Evolutionary conservation across 495 filamentous ascomycete species (phyloP).

Genomic region (Trichoderma parareesei): DNA sequence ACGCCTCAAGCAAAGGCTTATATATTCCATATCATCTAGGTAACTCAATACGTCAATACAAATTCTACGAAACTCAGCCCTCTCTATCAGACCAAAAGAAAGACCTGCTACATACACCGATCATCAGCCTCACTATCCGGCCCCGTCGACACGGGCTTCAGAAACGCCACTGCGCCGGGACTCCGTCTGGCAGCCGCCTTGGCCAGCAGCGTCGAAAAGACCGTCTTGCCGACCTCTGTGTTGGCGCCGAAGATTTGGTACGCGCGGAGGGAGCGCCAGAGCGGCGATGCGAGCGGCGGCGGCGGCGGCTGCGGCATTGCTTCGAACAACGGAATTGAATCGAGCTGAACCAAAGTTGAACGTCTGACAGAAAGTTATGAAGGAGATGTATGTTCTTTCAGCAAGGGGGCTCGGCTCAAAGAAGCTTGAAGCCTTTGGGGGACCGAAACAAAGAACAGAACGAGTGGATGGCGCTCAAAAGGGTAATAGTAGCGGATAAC

Average conservation of each 20-base stretch:
- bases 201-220: conserved; percentile 62
- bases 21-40: background rate
- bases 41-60: background rate
- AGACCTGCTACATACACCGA: conserved; percentile 33
- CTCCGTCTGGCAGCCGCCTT: conserved; percentile 38
- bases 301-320: conserved; percentile 7
- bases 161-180: conserved; percentile 41
- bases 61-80: background rate
- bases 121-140: conserved; percentile 59
- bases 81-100: background rate
- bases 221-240: conserved; percentile 73
- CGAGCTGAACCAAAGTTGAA: too few species aligned
- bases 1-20: background rate
- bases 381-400: too few species aligned
- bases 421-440: background rate
- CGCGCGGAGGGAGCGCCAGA: conserved; percentile 55
- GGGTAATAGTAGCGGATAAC: conserved; percentile 15
- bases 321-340: background rate
- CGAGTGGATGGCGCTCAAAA: conserved; percentile 11
- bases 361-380: background rate
- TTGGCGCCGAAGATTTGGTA: conserved; percentile 74
- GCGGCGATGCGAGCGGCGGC: conserved; percentile 29
- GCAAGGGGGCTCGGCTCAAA: too few species aligned
- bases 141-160: conserved; percentile 74
- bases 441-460: background rate